A percentile compares a stretch with the other conserved stretches of the same genome.
Evolutionary conservation across 1,139 yeast genomes (phyloP).

Genomic region (Geotrichum histeridarum): DNA sequence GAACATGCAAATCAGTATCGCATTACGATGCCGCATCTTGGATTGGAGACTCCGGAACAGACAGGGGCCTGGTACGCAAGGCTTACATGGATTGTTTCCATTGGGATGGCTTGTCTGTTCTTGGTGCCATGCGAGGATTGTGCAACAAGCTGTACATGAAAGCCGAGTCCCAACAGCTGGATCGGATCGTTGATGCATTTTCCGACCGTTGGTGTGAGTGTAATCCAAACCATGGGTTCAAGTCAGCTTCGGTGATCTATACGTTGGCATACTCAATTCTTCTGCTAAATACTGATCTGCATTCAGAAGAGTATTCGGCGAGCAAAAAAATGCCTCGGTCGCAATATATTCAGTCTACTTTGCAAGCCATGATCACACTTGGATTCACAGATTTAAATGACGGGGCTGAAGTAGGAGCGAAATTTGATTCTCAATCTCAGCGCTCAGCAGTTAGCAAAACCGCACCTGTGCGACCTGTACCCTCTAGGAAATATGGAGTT

Average conservation of each 20-base stretch:
- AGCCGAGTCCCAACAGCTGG: slow-evolving; percentile 83
- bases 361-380: slow-evolving; percentile 20
- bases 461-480: neutral
- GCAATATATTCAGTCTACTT: slow-evolving; percentile 31
- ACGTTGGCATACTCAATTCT: slow-evolving; percentile 69
- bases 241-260: slow-evolving; percentile 60
- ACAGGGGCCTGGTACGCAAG: slow-evolving; percentile 26
- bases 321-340: slow-evolving; percentile 38
- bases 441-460: neutral
- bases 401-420: neutral
- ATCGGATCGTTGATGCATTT: slow-evolving; percentile 64
- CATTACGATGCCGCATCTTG: slow-evolving; percentile 31
- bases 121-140: slow-evolving; percentile 54
- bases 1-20: slow-evolving; percentile 9
- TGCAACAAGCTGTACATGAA: slow-evolving; percentile 64
- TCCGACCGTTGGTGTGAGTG: slow-evolving; percentile 61
- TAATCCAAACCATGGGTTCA: slow-evolving; percentile 46
- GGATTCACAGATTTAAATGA: slow-evolving; percentile 1
- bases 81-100: slow-evolving; percentile 34
- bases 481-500: slow-evolving; percentile 25
- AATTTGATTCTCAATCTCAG: neutral
- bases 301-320: slow-evolving; percentile 32
- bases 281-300: slow-evolving; percentile 51
- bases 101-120: slow-evolving; percentile 31
- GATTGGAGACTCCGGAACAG: slow-evolving; percentile 31